Evolutionary conservation across 108 stramenopile species (phyloP).

Genomic region (Pseudonitzschia multistriata): DNA sequence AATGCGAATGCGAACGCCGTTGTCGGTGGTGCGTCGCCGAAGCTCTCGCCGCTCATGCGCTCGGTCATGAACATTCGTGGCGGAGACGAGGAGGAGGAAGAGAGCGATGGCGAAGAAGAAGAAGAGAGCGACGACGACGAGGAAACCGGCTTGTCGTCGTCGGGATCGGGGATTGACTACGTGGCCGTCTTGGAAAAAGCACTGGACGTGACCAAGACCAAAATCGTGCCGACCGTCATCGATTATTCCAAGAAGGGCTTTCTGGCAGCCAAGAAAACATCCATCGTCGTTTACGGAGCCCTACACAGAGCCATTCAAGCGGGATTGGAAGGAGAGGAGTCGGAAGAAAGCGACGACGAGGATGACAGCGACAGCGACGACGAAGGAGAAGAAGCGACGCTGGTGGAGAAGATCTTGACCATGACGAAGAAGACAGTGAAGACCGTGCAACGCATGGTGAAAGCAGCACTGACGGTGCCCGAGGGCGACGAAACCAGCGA

Average conservation of each 20-base stretch:
- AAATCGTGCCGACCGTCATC: conserved; percentile 8
- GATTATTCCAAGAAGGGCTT: conserved; percentile 19
- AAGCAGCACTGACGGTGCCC: conserved; percentile 23
- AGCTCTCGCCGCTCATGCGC: neutral
- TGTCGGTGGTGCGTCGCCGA: neutral
- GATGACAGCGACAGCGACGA: conserved; percentile 10
- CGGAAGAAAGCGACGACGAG: conserved; percentile 15
- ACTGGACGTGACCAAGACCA: conserved; percentile 10
- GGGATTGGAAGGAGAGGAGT: conserved; percentile 16
- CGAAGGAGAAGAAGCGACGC: neutral
- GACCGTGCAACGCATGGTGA: conserved; percentile 25
- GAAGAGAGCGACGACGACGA: conserved; percentile 14
- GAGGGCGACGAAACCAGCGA: conserved; percentile 11
- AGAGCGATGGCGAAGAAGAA: conserved; percentile 1
- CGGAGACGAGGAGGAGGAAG: conserved; percentile 6
- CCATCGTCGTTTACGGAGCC: conserved; percentile 9
- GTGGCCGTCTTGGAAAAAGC: neutral
- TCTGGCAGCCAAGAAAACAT: conserved; percentile 1
- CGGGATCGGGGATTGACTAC: neutral
- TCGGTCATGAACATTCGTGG: conserved; percentile 11
- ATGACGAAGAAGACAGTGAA: conserved; percentile 4
- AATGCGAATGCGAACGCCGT: neutral
- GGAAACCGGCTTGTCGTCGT: neutral
- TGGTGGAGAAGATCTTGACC: conserved; percentile 1
- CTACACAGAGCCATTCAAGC: conserved; percentile 21